These are phyloP conservation scores for Aspergillus clavatus DNA, from an alignment of 2,329 filamentous ascomycete genomes.

Conservation along the genomic window DNA sequence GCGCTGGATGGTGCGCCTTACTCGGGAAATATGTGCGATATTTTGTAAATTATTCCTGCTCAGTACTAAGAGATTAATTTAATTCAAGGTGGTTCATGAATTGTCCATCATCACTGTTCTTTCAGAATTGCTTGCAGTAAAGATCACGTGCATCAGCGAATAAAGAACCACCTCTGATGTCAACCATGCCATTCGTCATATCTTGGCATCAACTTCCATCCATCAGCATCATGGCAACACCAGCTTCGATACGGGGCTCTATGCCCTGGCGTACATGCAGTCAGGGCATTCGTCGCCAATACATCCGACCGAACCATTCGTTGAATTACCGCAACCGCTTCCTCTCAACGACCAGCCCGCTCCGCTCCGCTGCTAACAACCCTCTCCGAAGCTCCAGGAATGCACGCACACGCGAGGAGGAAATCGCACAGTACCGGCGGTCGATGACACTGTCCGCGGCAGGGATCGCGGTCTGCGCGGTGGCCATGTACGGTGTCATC, in stretches of 20 bases:
- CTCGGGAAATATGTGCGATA: no score
- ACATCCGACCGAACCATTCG: constrained; percentile 8
- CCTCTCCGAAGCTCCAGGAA: constrained; percentile 26
- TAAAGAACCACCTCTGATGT: not conserved
- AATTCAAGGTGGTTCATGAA: not conserved
- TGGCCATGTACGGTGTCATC: constrained; percentile 40
- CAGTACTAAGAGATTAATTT: no score
- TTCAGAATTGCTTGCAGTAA: not conserved
- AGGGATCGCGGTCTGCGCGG: constrained; percentile 37
- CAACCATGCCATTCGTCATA: constrained; percentile 1
- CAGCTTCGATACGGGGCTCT: constrained; percentile 8
- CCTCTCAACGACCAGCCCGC: constrained; percentile 25
- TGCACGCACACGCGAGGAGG: constrained; percentile 15
- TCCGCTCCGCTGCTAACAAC: constrained; percentile 25
- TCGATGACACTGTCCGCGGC: constrained; percentile 31
- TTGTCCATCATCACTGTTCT: not conserved
- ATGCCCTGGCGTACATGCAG: constrained; percentile 24
- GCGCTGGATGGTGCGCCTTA: no score
- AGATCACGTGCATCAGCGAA: not conserved
- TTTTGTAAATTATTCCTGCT: no score
- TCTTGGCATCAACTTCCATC: not conserved
- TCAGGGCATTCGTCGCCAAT: constrained; percentile 23
- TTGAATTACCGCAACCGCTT: constrained; percentile 11
- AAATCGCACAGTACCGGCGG: constrained; percentile 26
- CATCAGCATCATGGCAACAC: constrained; percentile 9